Evolutionary conservation across 768 basidiomycete species (phyloP), one percentile per base, ranked within the genome.

Genomic region (Amanita inopinata): DNA sequence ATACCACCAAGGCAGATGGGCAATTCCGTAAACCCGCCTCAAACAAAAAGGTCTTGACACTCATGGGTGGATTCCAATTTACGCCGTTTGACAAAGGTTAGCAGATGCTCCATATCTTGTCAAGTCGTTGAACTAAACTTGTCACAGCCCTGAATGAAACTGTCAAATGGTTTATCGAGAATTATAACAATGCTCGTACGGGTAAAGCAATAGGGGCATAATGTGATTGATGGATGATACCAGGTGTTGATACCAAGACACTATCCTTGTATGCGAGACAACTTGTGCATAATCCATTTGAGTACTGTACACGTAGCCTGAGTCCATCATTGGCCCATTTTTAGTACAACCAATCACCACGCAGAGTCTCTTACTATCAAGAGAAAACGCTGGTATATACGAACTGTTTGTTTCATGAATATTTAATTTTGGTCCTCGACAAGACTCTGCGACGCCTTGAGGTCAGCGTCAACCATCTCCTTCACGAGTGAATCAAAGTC

Each of bases 21-120:
- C 93, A 97, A 61, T 93, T 82, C 74, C 81, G 92, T 51, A 97
- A 97, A 64, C 92, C 93, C 0, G 93, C 93, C 12, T 90, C 89
- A 27, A 98, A 98, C 63, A 78, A 74, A 55, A 94, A 93, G 61
- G 67, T 96, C 4, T 56, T 88, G 37, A 63, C 62, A n/a, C 65
- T 86, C 40, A 78, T 92, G 38, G 82, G 82, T 20, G 79, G 67
- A 3, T 96, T 93, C 67, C 55, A 83, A 61, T 97, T 97, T 62
- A 96, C 92, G 22, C 91, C 92, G 5, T 94, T 98, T 59, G 76
- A 90, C 23, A 49, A 76, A 60, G 87, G 87, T 87, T 49, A 31
- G 69, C 60, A 14, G 18, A 37, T 22, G 2, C 14, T 28, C 15
- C 4, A 23, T 20, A 15, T 28, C 20, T 27, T 25, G 38, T 24